Conservation (phyloP, 2,329 filamentous ascomycete species). For the Neurospora crassa region DNA sequence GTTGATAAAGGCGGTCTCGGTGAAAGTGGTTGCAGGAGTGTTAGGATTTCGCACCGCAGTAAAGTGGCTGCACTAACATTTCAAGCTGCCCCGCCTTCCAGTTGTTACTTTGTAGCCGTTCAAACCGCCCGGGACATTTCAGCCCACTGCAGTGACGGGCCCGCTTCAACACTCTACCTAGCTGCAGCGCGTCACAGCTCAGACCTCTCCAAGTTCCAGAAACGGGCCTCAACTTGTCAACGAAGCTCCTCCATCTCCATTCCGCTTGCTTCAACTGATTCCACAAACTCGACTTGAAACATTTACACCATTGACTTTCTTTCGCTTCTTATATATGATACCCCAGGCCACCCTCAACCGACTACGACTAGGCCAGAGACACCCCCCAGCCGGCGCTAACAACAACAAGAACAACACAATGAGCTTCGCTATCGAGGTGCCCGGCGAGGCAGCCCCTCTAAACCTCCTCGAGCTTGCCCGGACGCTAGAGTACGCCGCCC, state of each 20-base stretch:
- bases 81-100: not conserved
- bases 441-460: constrained; percentile 70
- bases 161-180: not conserved
- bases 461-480: constrained; percentile 53
- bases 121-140: not conserved
- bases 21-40: not conserved
- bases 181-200: not conserved
- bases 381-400: not conserved
- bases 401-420: constrained; percentile 29
- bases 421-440: constrained; percentile 66
- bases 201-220: not conserved
- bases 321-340: not conserved
- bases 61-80: not conserved
- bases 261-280: not conserved
- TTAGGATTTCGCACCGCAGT: not conserved
- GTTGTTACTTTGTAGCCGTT: not conserved
- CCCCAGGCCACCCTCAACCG: not conserved
- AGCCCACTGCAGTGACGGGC: not conserved
- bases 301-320: not conserved
- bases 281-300: not conserved
- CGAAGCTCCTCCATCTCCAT: not conserved
- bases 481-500: constrained; percentile 49
- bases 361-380: not conserved
- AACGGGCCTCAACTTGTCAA: not conserved
- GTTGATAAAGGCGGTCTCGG: not conserved